Conservation (phyloP, 164 flowering plant species). For the Stephania japonica region DNA sequence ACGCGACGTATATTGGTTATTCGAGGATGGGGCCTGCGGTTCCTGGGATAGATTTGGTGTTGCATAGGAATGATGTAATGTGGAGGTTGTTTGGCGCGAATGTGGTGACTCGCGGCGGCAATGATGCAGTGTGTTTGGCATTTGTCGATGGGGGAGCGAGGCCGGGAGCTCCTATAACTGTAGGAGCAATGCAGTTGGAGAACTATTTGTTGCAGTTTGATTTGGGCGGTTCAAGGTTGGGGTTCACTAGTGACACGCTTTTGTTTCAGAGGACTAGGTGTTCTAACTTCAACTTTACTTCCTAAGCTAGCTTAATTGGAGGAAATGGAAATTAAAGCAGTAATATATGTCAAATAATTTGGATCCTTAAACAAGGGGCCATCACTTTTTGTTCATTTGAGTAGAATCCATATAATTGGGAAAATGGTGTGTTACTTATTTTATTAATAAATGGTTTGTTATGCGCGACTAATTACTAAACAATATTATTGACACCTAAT, state of each 20-base stretch:
- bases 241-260: slow-evolving; percentile 16
- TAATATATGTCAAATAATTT: no score
- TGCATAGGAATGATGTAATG: slow-evolving; percentile 2
- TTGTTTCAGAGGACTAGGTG: slow-evolving; percentile 8
- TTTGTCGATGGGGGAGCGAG: slow-evolving; percentile 16
- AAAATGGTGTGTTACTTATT: no score
- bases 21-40: slow-evolving; percentile 12
- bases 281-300: slow-evolving; percentile 16
- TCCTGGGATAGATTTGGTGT: slow-evolving; percentile 15
- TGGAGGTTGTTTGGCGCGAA: slow-evolving; percentile 15
- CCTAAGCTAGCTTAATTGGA: slow-evolving; percentile 7
- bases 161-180: slow-evolving; percentile 10
- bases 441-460: no score
- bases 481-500: no score
- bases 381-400: no score
- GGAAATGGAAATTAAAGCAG: neutral
- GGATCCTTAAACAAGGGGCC: no score
- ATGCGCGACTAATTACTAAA: no score
- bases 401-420: no score
- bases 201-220: slow-evolving; percentile 21
- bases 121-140: slow-evolving; percentile 14
- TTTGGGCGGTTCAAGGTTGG: slow-evolving; percentile 13
- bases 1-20: neutral
- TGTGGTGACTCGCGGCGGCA: neutral
- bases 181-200: slow-evolving; percentile 18